phyloP scores from a whole-genome alignment of 2,329 filamentous ascomycete genomes.

The Tolypocladium paradoxum region DNA sequence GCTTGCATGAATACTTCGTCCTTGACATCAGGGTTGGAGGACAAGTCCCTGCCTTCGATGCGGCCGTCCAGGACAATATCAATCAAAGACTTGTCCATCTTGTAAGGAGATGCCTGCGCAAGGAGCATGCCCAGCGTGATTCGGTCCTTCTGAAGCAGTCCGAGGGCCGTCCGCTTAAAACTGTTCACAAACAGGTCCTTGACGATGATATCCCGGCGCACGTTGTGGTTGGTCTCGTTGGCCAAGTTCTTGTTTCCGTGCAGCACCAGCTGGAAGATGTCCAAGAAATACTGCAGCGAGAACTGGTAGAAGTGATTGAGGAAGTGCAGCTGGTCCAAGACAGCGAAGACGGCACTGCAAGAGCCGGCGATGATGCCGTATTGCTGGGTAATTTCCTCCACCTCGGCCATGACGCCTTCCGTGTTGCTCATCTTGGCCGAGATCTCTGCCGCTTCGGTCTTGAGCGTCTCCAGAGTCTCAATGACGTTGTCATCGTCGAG shows the following conservation, averaged over 20 bases:
- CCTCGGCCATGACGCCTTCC: constrained; percentile 95
- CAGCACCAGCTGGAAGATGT: constrained; percentile 92
- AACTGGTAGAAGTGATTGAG: constrained; percentile 99
- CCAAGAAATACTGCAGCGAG: constrained; percentile 93
- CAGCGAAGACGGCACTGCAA: constrained; percentile 94
- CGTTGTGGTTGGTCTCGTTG: constrained; percentile 62
- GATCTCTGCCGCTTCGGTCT: constrained; percentile 95
- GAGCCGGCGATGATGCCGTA: constrained; percentile 90
- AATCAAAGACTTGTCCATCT: constrained; percentile 84
- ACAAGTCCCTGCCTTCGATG: constrained; percentile 68
- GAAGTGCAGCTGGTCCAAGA: constrained; percentile 93
- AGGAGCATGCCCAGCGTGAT: constrained; percentile 92
- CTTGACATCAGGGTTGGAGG: constrained; percentile 51
- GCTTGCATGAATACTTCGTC: constrained; percentile 60
- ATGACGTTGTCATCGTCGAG: constrained; percentile 98
- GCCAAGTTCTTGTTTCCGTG: constrained; percentile 66
- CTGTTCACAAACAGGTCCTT: constrained; percentile 83
- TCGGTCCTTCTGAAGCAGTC: constrained; percentile 84
- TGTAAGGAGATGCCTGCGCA: constrained; percentile 88
- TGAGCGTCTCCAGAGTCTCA: constrained; percentile 91
- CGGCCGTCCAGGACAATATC: constrained; percentile 75
- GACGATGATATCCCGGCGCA: constrained; percentile 80
- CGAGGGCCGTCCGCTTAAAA: constrained; percentile 87
- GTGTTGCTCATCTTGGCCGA: constrained; percentile 93
- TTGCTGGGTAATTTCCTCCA: constrained; percentile 88